phyloP scores from a whole-genome alignment of 139 green algal genomes.

The Mychonastes homosphaera region DNA sequence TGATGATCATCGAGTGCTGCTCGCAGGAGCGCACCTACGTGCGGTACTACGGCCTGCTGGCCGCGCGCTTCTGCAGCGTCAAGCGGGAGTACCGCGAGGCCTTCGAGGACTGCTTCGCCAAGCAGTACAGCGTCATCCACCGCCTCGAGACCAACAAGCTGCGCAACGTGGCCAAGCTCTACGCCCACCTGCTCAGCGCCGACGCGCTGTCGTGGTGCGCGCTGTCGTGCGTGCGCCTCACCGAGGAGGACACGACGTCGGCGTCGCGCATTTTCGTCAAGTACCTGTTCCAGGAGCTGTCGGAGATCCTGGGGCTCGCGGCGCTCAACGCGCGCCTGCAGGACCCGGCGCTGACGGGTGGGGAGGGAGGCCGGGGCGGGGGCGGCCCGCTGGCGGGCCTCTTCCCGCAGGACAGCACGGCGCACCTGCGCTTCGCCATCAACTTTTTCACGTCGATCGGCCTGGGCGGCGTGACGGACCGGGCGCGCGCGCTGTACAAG shows the following conservation, averaged over 20 bases:
- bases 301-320: constrained; percentile 79
- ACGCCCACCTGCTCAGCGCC: constrained; percentile 82
- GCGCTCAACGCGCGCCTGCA: constrained; percentile 75
- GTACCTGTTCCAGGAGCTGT: constrained; percentile 95
- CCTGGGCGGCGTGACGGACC: constrained; percentile 90
- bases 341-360: constrained; percentile 41
- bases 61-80: constrained; percentile 83
- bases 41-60: constrained; percentile 92
- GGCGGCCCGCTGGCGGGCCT: constrained; percentile 38
- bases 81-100: constrained; percentile 56
- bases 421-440: constrained; percentile 96
- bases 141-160: constrained; percentile 99
- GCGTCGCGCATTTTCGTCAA: constrained; percentile 98
- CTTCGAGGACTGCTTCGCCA: constrained; percentile 84
- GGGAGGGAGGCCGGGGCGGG: background rate
- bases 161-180: constrained; percentile 94
- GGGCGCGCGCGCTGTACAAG: constrained; percentile 63
- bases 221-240: constrained; percentile 74
- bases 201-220: constrained; percentile 84
- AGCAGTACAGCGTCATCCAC: constrained; percentile 94
- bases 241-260: constrained; percentile 96
- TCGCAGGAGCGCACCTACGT: constrained; percentile 75
- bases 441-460: constrained; percentile 99
- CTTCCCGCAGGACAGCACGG: constrained; percentile 74
- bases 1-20: constrained; percentile 97